phyloP scores from a whole-genome alignment of 306 rosid species.

The Lathyrus sativus region DNA sequence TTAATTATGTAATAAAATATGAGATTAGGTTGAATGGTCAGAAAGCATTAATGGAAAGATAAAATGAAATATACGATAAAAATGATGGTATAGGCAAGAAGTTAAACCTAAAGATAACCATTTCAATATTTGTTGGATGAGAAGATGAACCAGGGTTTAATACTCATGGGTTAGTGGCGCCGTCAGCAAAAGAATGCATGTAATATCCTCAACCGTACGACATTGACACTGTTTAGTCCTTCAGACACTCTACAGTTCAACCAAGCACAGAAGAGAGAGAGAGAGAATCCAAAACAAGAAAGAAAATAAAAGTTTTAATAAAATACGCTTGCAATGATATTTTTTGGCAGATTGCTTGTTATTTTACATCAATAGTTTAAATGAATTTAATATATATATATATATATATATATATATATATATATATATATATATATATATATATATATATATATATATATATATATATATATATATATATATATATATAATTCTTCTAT shows the following conservation, averaged over 20 bases:
- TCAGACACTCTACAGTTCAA: constrained; percentile 16
- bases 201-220: constrained; percentile 37
- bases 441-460: too few species aligned
- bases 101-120: constrained; percentile 28
- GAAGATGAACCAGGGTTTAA: constrained; percentile 32
- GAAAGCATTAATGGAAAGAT: background rate
- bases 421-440: too few species aligned
- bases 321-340: too few species aligned
- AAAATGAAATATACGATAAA: background rate
- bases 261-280: background rate
- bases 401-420: too few species aligned
- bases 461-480: too few species aligned
- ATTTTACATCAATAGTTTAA: too few species aligned
- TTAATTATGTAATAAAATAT: background rate
- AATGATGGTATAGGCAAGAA: background rate
- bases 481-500: too few species aligned
- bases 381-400: too few species aligned
- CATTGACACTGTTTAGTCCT: constrained; percentile 40
- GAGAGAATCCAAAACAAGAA: background rate
- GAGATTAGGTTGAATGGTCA: background rate
- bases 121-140: constrained; percentile 30
- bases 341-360: too few species aligned
- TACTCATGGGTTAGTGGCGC: constrained; percentile 38
- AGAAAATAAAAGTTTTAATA: background rate
- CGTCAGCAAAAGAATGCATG: constrained; percentile 43